Evolutionary conservation across 352 stramenopile species (phyloP).

Genomic region (Phytophthora europaea): DNA sequence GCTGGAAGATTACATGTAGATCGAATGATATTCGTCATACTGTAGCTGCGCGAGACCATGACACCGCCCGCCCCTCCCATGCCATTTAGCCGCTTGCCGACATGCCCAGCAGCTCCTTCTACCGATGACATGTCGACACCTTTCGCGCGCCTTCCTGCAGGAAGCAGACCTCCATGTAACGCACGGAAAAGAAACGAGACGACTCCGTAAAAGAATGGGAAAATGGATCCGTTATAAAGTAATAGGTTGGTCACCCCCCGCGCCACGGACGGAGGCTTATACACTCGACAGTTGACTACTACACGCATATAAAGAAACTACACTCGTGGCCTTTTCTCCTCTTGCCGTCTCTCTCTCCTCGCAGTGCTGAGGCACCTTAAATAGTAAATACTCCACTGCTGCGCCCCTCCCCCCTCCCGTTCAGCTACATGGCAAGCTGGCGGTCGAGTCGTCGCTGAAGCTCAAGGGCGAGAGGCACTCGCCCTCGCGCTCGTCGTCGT

Average conservation of each 20-base stretch:
- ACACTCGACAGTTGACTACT: slow-evolving; percentile 20
- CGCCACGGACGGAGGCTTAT: slow-evolving; percentile 12
- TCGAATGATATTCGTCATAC: neutral
- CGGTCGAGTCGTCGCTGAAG: slow-evolving; percentile 39
- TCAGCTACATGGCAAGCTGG: slow-evolving; percentile 34
- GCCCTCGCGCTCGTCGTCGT: slow-evolving; percentile 24
- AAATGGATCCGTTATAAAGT: slow-evolving; percentile 22
- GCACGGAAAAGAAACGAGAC: neutral
- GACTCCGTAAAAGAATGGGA: slow-evolving; percentile 9
- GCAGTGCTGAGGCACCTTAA: slow-evolving; percentile 50
- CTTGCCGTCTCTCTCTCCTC: slow-evolving; percentile 11
- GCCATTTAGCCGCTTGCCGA: slow-evolving; percentile 5
- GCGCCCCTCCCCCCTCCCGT: neutral
- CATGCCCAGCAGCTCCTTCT: slow-evolving; percentile 9
- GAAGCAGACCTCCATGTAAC: slow-evolving; percentile 11
- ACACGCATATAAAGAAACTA: slow-evolving; percentile 30
- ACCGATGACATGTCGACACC: slow-evolving; percentile 18
- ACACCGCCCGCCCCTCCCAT: slow-evolving; percentile 20
- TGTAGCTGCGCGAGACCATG: neutral
- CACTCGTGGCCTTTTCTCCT: slow-evolving; percentile 5
- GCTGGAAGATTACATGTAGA: neutral
- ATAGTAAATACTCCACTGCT: slow-evolving; percentile 56
- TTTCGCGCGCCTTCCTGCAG: slow-evolving; percentile 1
- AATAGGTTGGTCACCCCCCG: neutral
- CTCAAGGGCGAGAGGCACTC: slow-evolving; percentile 18